Evolutionary conservation across 768 basidiomycete species (phyloP).

Genomic region (Sporobolomyces phaffii): DNA sequence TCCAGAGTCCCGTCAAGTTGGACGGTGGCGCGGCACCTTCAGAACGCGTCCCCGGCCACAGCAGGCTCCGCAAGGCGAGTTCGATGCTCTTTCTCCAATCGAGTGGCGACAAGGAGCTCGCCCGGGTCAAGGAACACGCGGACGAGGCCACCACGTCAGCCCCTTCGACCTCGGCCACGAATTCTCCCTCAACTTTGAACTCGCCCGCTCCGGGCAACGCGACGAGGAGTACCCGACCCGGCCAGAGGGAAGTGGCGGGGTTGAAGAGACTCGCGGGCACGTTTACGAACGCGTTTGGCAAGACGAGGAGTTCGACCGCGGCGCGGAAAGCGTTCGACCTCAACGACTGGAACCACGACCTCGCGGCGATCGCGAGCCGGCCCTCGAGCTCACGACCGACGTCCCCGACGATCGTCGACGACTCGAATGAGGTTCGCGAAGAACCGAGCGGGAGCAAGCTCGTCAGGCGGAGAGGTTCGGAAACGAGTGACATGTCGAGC

Average conservation of each 20-base stretch:
- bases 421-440: not conserved
- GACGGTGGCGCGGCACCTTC: not conserved
- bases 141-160: not conserved
- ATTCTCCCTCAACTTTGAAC: not conserved
- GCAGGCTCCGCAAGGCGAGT: constrained; percentile 5
- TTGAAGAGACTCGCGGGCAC: constrained; percentile 25
- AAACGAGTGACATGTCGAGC: constrained; percentile 27
- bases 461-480: constrained; percentile 3
- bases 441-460: not conserved
- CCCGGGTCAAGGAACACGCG: not conserved
- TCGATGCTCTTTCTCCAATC: constrained; percentile 27
- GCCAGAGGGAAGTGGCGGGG: constrained; percentile 21
- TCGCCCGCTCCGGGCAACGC: not conserved
- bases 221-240: constrained; percentile 10
- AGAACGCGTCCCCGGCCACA: not conserved
- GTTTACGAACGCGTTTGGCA: constrained; percentile 20
- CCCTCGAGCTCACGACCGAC: constrained; percentile 32
- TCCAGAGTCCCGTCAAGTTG: constrained; percentile 25
- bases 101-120: not conserved
- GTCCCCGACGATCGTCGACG: constrained; percentile 6
- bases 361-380: constrained; percentile 32
- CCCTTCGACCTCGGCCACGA: not conserved
- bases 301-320: constrained; percentile 24
- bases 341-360: constrained; percentile 36
- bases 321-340: constrained; percentile 34